Percentiles rank a stretch among this genome's conserved stretches.
These are phyloP conservation scores for Trametes hirsuta DNA, from an alignment of 1,284 basidiomycete genomes.

Conservation along the genomic window DNA sequence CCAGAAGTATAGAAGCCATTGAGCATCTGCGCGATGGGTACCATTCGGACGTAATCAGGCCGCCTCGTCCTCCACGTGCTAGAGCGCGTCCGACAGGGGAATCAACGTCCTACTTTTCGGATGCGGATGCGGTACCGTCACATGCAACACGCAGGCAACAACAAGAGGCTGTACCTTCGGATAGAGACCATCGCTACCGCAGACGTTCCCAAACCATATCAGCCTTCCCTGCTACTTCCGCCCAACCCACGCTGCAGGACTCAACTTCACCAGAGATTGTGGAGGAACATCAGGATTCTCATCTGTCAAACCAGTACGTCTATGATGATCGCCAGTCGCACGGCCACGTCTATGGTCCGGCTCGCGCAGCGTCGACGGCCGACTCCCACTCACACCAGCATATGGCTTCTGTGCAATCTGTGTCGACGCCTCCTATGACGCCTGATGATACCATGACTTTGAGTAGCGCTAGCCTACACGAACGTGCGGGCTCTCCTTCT, in stretches of 20 bases:
- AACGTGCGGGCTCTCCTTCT: constrained; percentile 25
- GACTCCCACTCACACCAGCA: constrained; percentile 22
- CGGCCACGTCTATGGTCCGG: constrained; percentile 29
- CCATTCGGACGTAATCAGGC: constrained; percentile 29
- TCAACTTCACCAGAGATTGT: constrained; percentile 11
- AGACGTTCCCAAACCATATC: constrained; percentile 34
- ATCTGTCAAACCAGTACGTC: constrained; percentile 31
- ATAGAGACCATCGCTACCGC: constrained; percentile 31
- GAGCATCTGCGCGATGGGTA: constrained; percentile 30
- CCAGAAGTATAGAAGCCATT: constrained; percentile 20
- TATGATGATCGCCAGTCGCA: constrained; percentile 38
- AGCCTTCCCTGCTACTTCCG: constrained; percentile 15
- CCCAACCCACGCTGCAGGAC: constrained; percentile 4
- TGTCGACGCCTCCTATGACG: constrained; percentile 35
- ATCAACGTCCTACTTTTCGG: constrained; percentile 32
- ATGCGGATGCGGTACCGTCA: constrained; percentile 24
- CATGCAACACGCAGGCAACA: constrained; percentile 16
- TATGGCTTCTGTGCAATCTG: constrained; percentile 21
- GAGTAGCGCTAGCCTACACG: constrained; percentile 29
- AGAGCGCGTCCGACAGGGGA: constrained; percentile 27
- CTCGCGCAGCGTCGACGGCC: constrained; percentile 14
- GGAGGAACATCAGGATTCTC: constrained; percentile 8
- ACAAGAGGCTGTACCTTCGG: constrained; percentile 13
- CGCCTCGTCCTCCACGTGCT: constrained; percentile 31
- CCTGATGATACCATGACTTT: constrained; percentile 36